phyloP scores from a whole-genome alignment of 805 yeast genomes.

The Candida tammaniensis region DNA sequence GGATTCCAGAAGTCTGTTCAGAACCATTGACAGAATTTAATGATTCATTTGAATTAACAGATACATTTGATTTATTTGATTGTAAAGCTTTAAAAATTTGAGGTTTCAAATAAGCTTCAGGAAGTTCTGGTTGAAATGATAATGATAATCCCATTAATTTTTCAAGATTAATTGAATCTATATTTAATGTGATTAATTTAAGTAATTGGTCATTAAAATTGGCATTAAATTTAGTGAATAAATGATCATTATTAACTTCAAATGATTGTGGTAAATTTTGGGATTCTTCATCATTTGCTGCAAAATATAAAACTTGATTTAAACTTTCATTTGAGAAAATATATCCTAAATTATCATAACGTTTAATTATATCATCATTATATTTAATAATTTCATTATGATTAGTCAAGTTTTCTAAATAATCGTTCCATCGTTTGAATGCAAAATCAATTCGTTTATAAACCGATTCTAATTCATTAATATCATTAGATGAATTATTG shows the following conservation, averaged over 20 bases:
- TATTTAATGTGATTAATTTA: slow-evolving; percentile 42
- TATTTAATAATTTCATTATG: slow-evolving; percentile 37
- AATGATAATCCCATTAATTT: slow-evolving; percentile 65
- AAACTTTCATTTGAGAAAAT: slow-evolving; percentile 43
- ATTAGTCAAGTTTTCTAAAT: slow-evolving; percentile 49
- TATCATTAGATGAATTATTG: slow-evolving; percentile 25
- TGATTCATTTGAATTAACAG: slow-evolving; percentile 25
- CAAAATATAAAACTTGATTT: slow-evolving; percentile 41
- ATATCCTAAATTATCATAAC: slow-evolving; percentile 41
- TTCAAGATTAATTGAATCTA: slow-evolving; percentile 47
- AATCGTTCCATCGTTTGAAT: slow-evolving; percentile 80
- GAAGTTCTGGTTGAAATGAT: slow-evolving; percentile 57
- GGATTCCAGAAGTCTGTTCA: slow-evolving; percentile 23
- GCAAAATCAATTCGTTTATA: slow-evolving; percentile 69
- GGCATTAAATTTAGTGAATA: slow-evolving; percentile 4
- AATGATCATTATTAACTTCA: slow-evolving; percentile 3
- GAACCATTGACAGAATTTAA: slow-evolving; percentile 11
- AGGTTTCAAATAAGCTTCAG: slow-evolving; percentile 32
- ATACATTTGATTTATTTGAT: slow-evolving; percentile 17
- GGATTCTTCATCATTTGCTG: slow-evolving; percentile 31
- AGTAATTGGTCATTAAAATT: slow-evolving; percentile 40
- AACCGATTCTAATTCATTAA: slow-evolving; percentile 60
- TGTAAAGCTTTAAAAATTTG: neutral
- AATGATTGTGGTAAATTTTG: slow-evolving; percentile 15
- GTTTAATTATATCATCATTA: slow-evolving; percentile 37